A percentile compares a stretch with the other conserved stretches of the same genome.
phyloP scores from a whole-genome alignment of 75 land plant species.

The Pseudotsuga menziesii region DNA sequence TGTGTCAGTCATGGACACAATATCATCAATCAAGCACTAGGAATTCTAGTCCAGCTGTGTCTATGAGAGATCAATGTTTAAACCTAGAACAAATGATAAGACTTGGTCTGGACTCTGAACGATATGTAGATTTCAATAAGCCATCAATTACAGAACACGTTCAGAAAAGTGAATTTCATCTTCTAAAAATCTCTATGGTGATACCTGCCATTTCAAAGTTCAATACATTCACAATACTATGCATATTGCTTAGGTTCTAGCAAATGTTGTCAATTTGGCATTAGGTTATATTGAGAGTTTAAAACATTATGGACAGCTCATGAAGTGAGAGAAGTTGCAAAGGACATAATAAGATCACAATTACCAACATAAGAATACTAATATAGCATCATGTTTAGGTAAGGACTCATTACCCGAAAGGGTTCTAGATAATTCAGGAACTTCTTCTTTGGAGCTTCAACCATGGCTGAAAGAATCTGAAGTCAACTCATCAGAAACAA shows the following conservation, averaged over 20 bases:
- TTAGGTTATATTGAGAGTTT: too few relatives aligned
- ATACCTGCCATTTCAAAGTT: too few relatives aligned
- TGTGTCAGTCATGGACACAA: background rate
- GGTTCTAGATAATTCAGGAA: background rate
- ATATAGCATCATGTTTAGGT: background rate
- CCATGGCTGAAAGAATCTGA: background rate
- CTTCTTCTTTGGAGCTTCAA: background rate
- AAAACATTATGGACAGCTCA: too few relatives aligned
- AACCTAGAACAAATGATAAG: background rate
- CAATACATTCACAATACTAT: too few relatives aligned
- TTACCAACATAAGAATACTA: background rate
- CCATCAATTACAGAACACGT: background rate
- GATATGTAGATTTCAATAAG: background rate
- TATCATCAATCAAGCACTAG: background rate
- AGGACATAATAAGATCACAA: too few relatives aligned
- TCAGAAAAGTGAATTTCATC: background rate
- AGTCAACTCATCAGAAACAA: background rate
- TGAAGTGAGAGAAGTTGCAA: too few relatives aligned
- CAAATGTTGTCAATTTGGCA: too few relatives aligned
- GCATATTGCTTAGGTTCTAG: too few relatives aligned
- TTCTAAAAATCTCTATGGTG: background rate
- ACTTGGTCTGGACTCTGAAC: background rate
- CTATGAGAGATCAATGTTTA: background rate
- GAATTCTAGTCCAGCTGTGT: background rate
- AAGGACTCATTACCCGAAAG: background rate